A percentile compares a stretch with the other conserved stretches of the same genome.
phyloP scores from a whole-genome alignment of 176 grass and related monocot genomes.

The Lolium rigidum region DNA sequence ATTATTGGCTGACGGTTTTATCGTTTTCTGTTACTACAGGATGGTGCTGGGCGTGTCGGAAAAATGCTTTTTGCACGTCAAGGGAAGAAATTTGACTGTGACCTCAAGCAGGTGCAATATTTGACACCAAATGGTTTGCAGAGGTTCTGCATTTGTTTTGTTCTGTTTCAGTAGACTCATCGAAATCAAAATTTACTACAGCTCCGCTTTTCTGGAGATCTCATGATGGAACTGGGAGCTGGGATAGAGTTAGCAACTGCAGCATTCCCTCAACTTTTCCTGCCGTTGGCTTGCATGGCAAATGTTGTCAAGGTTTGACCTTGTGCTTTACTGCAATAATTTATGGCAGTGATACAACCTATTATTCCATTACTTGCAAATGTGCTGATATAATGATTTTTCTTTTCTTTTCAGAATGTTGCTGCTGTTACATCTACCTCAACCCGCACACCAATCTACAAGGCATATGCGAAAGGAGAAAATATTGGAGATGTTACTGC shows the following conservation, averaged over 20 bases:
- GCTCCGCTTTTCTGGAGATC: conserved; percentile 92
- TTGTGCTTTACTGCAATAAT: background rate
- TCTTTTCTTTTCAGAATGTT: conserved; percentile 66
- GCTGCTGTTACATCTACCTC: conserved; percentile 92
- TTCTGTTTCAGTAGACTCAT: conserved; percentile 19
- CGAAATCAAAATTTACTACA: conserved; percentile 48
- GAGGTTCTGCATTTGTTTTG: background rate
- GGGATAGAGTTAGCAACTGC: conserved; percentile 89
- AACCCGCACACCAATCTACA: conserved; percentile 84
- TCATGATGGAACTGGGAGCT: conserved; percentile 87
- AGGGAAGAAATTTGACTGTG: conserved; percentile 99
- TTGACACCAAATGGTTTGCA: conserved; percentile 21
- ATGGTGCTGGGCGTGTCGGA: conserved; percentile 94
- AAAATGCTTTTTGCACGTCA: conserved; percentile 99
- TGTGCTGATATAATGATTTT: conserved; percentile 15
- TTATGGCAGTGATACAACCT: background rate
- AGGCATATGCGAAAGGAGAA: conserved; percentile 89
- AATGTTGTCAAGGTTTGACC: conserved; percentile 90
- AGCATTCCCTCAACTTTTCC: conserved; percentile 85
- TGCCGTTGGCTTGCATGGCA: conserved; percentile 92
- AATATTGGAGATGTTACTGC: conserved; percentile 90
- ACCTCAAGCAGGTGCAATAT: conserved; percentile 86
- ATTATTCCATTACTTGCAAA: conserved; percentile 26
- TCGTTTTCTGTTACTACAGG: conserved; percentile 54
- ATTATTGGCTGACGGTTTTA: background rate